A percentile compares a stretch with the other conserved stretches of the same genome.
phyloP scores from a whole-genome alignment of 495 filamentous ascomycete species.

The Emericellopsis terricola region DNA sequence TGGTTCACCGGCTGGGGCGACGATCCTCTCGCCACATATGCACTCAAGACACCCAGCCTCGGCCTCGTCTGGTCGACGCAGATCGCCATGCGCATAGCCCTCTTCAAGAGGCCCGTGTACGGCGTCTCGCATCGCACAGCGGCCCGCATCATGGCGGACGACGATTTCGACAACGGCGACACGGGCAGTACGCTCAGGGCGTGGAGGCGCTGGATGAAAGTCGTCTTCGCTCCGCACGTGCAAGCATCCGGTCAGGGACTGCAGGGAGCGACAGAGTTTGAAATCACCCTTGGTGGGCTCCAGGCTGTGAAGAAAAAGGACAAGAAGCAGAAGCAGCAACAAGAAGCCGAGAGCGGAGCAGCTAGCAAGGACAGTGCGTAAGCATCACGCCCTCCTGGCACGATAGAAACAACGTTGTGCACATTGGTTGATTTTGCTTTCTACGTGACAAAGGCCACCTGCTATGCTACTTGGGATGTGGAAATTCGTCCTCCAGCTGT shows the following conservation, averaged over 20 bases:
- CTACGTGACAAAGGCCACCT: too few species aligned
- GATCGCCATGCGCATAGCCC: conserved; percentile 60
- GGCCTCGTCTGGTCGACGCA: conserved; percentile 85
- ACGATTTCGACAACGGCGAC: conserved; percentile 10
- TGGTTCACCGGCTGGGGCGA: conserved; percentile 95
- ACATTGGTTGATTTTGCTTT: too few species aligned
- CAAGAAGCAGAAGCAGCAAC: conserved; percentile 5
- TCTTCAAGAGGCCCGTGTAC: conserved; percentile 43
- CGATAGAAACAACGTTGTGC: too few species aligned
- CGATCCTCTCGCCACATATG: conserved; percentile 15
- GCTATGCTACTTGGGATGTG: conserved; percentile 27
- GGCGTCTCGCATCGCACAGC: conserved; percentile 8
- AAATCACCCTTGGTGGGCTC: conserved; percentile 36
- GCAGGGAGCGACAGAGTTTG: conserved; percentile 32
- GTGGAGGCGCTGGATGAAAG: conserved; percentile 53
- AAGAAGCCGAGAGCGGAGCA: too few species aligned
- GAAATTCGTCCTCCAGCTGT: conserved; percentile 84
- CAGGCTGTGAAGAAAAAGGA: conserved; percentile 15
- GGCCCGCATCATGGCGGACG: conserved; percentile 4
- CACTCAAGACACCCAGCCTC: conserved; percentile 66
- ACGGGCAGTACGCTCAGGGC: conserved; percentile 12
- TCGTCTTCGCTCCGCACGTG: conserved; percentile 63
- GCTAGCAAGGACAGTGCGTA: too few species aligned
- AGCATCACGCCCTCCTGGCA: too few species aligned
- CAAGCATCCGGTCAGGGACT: conserved; percentile 22